Conservation (phyloP, 495 filamentous ascomycete species). For the Xylaria grammica region DNA sequence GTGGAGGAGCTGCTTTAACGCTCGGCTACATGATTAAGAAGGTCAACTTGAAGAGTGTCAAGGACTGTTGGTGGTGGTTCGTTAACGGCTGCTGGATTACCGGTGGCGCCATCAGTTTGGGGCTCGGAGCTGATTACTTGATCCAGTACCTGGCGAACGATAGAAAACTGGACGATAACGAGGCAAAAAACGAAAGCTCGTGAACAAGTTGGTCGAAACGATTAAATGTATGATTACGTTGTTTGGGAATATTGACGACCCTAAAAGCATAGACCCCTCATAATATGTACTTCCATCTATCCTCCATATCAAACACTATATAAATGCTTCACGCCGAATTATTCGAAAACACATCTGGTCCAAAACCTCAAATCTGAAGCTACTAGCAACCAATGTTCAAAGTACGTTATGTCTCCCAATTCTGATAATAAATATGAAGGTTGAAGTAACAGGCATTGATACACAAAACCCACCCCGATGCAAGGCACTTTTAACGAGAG, state of each 20-base stretch:
- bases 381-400: too few relatives aligned
- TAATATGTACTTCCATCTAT: constrained; percentile 6
- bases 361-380: too few relatives aligned
- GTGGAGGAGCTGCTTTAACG: constrained; percentile 77
- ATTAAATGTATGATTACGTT: not conserved
- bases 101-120: constrained; percentile 57
- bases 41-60: constrained; percentile 81
- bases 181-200: not conserved
- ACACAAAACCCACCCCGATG: too few relatives aligned
- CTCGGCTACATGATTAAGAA: constrained; percentile 87
- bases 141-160: constrained; percentile 39
- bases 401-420: too few relatives aligned
- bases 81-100: constrained; percentile 65
- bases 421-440: too few relatives aligned
- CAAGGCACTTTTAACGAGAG: too few relatives aligned
- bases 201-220: not conserved
- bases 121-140: constrained; percentile 57
- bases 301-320: not conserved
- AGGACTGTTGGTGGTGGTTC: constrained; percentile 98
- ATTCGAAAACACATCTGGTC: not conserved
- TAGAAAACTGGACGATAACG: not conserved
- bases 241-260: not conserved
- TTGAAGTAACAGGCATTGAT: not conserved
- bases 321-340: not conserved
- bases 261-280: not conserved